Base-by-base conservation (phyloP, 2,329 filamentous ascomycete species). In the Aaosphaeria arxii region DNA sequence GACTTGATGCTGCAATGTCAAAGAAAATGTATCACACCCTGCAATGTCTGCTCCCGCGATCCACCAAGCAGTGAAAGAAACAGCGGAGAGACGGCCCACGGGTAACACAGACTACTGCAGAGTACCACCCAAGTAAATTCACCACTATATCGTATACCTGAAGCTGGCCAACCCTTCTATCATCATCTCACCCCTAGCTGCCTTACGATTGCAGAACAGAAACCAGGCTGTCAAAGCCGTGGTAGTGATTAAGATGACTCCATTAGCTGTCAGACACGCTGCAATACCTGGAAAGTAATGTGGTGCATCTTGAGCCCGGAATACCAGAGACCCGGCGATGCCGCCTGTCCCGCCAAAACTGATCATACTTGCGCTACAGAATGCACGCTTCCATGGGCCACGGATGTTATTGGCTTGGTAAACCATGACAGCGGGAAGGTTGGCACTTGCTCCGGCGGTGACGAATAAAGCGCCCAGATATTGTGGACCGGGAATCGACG, bases 401-500 rank as follows among this genome's bases (percentile, higher is more conserved):
- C 66, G 59, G 4, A 71, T 57, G 43, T 71, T 72, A 50, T 72
- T 71, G 49, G 50, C 53, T 43, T 60, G 57, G 24, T 55, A 60
- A 1, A 54, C 67, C 24, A 70, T 56, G 29, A 64, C 63, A 5
- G 62, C 63, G 3, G 62, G 58, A 0, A 70, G 53, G 30, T 66
- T 63, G 4, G 58, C 60, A 41, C 66, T 68, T 35, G 59, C 59
- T 1, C 65, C 64, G 4, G 56, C 57, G 32, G 65, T 56, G 13
- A 62, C 63, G 1, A 70, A 48, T 43, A 70, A 70, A 7, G 64
- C 59, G 6, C 63, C 66, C 45, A 67, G 66, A 44, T 68, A 69
- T 9, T 61, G 53, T 3, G 61, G 62, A 1, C 57, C 63, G 9
- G 57, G 61, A 39, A 60, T 59, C 2, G 45, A 43, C 2, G 50